Base-by-base conservation (phyloP, 1,139 yeast species). In the Yamadazyma dushanensis region DNA sequence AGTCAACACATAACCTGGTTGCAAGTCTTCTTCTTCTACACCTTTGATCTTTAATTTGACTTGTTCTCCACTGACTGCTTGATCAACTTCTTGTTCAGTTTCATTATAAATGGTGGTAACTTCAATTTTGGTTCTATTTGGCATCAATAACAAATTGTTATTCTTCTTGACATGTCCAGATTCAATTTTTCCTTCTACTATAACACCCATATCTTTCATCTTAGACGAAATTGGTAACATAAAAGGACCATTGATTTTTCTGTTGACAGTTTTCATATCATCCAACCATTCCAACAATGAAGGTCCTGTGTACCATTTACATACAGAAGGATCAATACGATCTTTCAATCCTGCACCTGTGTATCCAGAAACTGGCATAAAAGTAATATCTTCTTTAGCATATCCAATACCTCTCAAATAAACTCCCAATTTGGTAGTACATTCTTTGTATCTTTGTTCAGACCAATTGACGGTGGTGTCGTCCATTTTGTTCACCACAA, bases 401-500 rank as follows among this genome's bases (percentile, higher is more conserved):
- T 88, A 92, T 35, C 98, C 98, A 56, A 90, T 84, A 53, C 90
- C 95, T 69, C 80, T 88, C 61, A 92, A 77, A 73, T 82, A 92
- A 36, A 61, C 57, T 21, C 80, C 78, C 51, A 94, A 72, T 63
- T 90, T 92, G 50, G 79, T 66, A 46, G 87, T 89, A 76, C 98
- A 92, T 70, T 92, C 98, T 54, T 86, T 89, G 64, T 88, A 92
- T 67, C 99, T 85, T 61, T 86, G 96, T 67, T 90, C 78, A 29
- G 96, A 85, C 99, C 99, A 92, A 47, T 63, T 69, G 33, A 92
- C 99, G 34, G 98, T 92, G 38, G 96, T 85, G 59, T 92, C 99
- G 66, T 92, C 99, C 98, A 92, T 92, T 78, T 92, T 92, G 73
- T 92, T 92, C 50, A 94, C 92, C 39, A 85, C 97, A 45, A 92